Conservation (phyloP, 495 filamentous ascomycete genomes). For the Saxophila tyrrhenica region DNA sequence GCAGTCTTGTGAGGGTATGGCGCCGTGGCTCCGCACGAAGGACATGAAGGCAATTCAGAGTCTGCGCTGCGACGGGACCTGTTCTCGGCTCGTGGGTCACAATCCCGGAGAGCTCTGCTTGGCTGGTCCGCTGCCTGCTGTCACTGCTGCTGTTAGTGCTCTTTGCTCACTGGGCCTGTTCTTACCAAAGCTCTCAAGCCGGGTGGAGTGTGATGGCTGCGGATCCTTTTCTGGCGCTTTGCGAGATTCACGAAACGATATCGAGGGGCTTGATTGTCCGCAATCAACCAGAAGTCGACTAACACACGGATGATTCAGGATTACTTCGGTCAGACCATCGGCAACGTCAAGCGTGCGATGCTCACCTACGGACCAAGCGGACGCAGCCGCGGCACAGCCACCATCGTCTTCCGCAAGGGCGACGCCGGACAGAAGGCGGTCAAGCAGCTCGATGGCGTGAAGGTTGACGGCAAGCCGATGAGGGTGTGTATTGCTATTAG, state of each 20-base stretch:
- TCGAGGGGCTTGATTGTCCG: background rate
- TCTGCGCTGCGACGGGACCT: too few species aligned
- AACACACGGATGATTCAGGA: conserved; percentile 53
- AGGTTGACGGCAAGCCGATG: conserved; percentile 81
- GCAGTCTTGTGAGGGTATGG: too few species aligned
- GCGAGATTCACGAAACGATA: too few species aligned
- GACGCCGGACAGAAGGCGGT: conserved; percentile 73
- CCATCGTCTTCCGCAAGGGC: conserved; percentile 62
- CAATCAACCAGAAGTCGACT: background rate
- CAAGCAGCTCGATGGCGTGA: conserved; percentile 68
- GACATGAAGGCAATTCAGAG: too few species aligned
- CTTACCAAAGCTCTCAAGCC: background rate
- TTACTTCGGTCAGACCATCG: conserved; percentile 82
- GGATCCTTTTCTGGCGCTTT: background rate
- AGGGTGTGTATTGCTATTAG: conserved; percentile 45
- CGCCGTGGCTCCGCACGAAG: too few species aligned
- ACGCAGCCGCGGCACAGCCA: conserved; percentile 77
- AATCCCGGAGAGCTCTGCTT: background rate
- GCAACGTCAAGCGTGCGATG: conserved; percentile 75
- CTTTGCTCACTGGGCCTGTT: background rate
- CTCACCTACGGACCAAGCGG: conserved; percentile 89
- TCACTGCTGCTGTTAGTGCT: conserved; percentile 6
- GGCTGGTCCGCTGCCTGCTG: background rate
- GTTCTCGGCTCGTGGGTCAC: too few species aligned
- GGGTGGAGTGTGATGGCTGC: background rate